Evolutionary conservation across 768 basidiomycete species (phyloP).

Genomic region (Boletus vermiculosoides): DNA sequence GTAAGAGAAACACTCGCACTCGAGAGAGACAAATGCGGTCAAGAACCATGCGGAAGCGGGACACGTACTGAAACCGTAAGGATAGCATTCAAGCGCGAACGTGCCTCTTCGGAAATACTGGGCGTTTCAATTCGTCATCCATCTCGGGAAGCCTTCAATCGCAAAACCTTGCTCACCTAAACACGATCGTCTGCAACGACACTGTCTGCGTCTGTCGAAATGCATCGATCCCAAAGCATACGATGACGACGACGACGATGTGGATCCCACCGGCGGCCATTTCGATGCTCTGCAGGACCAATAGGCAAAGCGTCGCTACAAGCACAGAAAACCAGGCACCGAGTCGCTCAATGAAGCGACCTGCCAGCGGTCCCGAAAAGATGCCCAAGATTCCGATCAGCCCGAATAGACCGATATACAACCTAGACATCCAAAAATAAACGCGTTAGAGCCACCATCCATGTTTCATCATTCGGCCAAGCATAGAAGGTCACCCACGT

Average conservation of each 20-base stretch:
- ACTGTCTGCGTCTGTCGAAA: conserved; percentile 43
- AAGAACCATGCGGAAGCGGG: not conserved
- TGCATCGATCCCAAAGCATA: conserved; percentile 42
- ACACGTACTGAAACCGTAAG: conserved; percentile 28
- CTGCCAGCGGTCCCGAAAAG: conserved; percentile 26
- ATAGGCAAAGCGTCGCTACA: conserved; percentile 30
- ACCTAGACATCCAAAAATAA: conserved; percentile 3
- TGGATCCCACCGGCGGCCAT: conserved; percentile 38
- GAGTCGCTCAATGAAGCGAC: conserved; percentile 30
- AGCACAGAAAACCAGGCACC: conserved; percentile 45
- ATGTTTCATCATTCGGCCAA: not conserved
- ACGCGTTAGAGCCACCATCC: not conserved
- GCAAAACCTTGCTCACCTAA: conserved; percentile 14
- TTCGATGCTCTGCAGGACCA: conserved; percentile 33
- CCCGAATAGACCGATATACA: conserved; percentile 47
- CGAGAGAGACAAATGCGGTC: not conserved
- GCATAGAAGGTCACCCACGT: conserved; percentile 21
- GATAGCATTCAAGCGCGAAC: conserved; percentile 32
- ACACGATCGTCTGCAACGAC: conserved; percentile 28
- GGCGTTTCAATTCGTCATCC: not conserved
- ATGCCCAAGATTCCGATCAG: conserved; percentile 45
- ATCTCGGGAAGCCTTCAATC: not conserved
- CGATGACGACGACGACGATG: conserved; percentile 40
- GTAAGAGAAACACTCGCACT: not conserved
- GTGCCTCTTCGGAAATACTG: conserved; percentile 30